Conservation (phyloP, 176 grass and related monocot genomes). For the Oryza coarctata region DNA sequence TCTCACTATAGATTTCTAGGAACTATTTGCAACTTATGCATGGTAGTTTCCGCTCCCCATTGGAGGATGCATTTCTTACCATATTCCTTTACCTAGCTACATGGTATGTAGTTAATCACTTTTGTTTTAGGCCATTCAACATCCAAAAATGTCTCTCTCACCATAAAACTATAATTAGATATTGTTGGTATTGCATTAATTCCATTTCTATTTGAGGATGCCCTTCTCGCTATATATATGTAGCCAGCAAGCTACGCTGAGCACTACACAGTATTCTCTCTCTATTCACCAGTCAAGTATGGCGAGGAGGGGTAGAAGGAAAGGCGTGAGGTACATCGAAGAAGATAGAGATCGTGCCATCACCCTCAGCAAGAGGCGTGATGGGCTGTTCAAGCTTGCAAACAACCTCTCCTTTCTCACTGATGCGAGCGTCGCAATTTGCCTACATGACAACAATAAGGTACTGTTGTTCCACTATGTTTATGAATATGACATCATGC, state of each 20-base stretch:
- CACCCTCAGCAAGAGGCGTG: no score
- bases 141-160: not conserved
- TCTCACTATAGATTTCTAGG: not conserved
- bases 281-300: not conserved
- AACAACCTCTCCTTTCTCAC: no score
- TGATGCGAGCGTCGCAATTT: no score
- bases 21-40: not conserved
- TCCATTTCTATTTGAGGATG: not conserved
- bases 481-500: no score
- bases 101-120: not conserved
- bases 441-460: no score
- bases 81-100: not conserved
- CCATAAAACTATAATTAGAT: not conserved
- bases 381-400: no score
- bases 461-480: no score
- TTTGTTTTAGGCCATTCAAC: not conserved
- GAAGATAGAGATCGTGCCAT: no score
- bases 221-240: no score
- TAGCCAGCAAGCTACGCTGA: not conserved
- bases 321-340: not conserved
- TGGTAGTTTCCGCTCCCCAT: not conserved
- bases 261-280: not conserved
- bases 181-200: not conserved
- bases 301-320: not conserved
- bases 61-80: not conserved